These are phyloP conservation scores for Microdochium paspali DNA, from an alignment of 2,329 filamentous ascomycete species.

Conservation along the genomic window DNA sequence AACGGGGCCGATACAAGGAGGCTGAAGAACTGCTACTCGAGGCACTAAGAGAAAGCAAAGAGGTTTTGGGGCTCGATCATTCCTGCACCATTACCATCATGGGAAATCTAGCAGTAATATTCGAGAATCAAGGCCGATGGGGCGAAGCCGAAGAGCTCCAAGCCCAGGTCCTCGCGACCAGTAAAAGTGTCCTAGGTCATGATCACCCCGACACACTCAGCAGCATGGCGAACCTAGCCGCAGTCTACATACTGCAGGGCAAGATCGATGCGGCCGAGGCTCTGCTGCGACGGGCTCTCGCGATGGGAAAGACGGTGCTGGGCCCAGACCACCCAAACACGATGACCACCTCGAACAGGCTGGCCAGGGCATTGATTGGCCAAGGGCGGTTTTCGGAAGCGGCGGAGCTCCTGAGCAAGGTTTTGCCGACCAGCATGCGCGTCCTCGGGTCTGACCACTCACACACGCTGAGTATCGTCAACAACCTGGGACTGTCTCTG, in stretches of 20 bases:
- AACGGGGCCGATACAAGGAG: background rate
- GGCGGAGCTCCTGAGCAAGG: background rate
- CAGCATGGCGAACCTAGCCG: background rate
- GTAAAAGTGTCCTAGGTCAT: background rate
- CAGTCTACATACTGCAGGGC: background rate
- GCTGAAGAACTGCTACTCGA: background rate
- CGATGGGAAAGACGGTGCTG: background rate
- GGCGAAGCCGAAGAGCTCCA: background rate
- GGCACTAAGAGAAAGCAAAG: background rate
- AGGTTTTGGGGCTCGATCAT: background rate
- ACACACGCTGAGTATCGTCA: background rate
- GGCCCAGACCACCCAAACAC: background rate
- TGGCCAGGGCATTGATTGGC: background rate
- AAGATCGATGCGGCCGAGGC: background rate
- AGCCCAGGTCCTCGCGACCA: background rate
- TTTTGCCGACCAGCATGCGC: background rate
- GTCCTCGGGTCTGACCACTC: background rate
- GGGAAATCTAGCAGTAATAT: background rate
- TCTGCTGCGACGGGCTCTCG: background rate
- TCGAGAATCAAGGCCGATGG: background rate
- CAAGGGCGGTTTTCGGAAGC: background rate
- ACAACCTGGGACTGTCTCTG: background rate
- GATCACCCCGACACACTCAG: background rate
- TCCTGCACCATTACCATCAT: background rate
- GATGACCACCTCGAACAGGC: background rate